Conservation (phyloP, 2,329 filamentous ascomycete genomes). For the Lachnellula subtilissima region DNA sequence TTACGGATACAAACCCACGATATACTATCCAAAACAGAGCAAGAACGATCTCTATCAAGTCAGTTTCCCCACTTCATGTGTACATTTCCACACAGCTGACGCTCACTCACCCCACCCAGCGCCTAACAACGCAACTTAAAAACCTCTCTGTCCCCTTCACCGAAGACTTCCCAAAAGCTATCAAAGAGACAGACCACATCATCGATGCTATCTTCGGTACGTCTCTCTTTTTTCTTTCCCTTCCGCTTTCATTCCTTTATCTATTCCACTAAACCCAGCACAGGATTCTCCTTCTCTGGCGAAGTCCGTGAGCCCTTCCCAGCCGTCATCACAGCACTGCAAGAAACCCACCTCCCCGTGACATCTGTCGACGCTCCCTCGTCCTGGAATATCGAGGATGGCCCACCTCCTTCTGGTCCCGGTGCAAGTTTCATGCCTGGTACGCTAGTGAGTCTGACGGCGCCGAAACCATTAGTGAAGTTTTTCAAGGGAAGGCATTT, state of each 20-base stretch:
- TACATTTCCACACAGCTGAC: neutral
- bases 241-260: neutral
- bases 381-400: slow-evolving; percentile 87
- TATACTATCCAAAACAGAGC: slow-evolving; percentile 91
- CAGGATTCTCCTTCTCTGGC: slow-evolving; percentile 87
- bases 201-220: slow-evolving; percentile 89
- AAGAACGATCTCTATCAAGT: slow-evolving; percentile 89
- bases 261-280: slow-evolving; percentile 8
- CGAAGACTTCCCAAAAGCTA: slow-evolving; percentile 66
- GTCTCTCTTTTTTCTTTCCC: slow-evolving; percentile 12
- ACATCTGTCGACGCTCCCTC: slow-evolving; percentile 90
- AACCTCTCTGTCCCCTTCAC: slow-evolving; percentile 80
- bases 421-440: slow-evolving; percentile 77
- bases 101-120: slow-evolving; percentile 41
- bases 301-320: slow-evolving; percentile 91
- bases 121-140: slow-evolving; percentile 77
- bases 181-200: slow-evolving; percentile 70
- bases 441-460: slow-evolving; percentile 81
- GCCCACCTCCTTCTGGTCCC: slow-evolving; percentile 71
- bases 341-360: slow-evolving; percentile 69
- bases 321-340: slow-evolving; percentile 70
- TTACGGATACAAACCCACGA: slow-evolving; percentile 81
- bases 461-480: slow-evolving; percentile 84
- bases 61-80: slow-evolving; percentile 17
- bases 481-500: slow-evolving; percentile 87